These are phyloP conservation scores for Eucalyptus albens DNA, from an alignment of 345 rosid species.

Conservation along the genomic window DNA sequence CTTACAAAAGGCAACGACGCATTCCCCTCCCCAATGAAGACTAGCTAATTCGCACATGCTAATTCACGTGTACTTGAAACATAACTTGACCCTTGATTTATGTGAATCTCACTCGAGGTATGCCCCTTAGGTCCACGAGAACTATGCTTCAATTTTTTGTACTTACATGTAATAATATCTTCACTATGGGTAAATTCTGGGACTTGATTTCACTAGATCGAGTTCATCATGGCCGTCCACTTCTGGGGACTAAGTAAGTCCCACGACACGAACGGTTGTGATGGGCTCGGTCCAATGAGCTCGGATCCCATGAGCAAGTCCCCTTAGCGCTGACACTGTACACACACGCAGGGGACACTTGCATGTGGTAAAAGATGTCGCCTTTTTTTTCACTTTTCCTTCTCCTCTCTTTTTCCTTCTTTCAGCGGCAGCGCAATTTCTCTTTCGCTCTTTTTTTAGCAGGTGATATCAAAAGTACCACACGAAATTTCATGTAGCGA, in stretches of 20 bases:
- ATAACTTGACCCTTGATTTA: not conserved
- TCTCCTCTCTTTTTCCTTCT: not conserved
- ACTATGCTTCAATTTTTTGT: not conserved
- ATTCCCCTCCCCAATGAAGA: not conserved
- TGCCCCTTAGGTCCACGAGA: not conserved
- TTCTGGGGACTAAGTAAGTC: accelerated
- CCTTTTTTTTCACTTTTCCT: not conserved
- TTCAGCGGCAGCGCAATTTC: not conserved
- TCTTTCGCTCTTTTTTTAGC: not conserved
- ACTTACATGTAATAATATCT: not conserved
- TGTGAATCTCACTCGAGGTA: not conserved
- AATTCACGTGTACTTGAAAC: not conserved
- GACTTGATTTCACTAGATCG: not conserved
- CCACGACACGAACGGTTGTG: accelerated
- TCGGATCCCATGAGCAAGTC: not conserved
- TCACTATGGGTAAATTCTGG: not conserved
- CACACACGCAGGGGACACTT: not conserved
- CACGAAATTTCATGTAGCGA: not conserved
- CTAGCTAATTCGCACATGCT: not conserved
- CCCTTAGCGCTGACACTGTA: not conserved
- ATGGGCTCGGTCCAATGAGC: not conserved
- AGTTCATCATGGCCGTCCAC: not conserved
- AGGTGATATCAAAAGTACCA: not conserved
- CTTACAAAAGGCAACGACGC: not conserved
- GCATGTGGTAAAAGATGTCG: not conserved